Evolutionary conservation across 805 yeast species (phyloP), one percentile per base, ranked within the genome.

Genomic region (Barnettozyma sucrosica): DNA sequence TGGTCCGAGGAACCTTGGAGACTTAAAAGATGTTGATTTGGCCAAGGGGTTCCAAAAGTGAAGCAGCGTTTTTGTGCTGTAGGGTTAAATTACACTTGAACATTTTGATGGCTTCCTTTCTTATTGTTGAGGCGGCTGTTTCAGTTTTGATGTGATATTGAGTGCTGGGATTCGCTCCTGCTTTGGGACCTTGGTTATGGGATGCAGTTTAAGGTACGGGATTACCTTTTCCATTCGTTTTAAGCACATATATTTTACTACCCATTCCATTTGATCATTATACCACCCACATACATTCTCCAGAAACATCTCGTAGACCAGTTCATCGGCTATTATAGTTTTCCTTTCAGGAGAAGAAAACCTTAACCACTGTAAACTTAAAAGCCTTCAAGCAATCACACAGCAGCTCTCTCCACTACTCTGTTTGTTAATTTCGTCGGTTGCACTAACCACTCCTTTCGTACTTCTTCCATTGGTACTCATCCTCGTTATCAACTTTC

Each of bases 1-100:
- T 20, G 46, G 40, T 16, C 48, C 48, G 18, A 51, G 50, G 36
- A 51, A 41, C 26, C 30, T 70, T 9, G 75, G 75, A 3, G 78
- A 73, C 51, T 57, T 72, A 44, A 70, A 70, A 48, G 70, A 74
- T 51, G 73, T 74, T 41, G 80, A 76, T 58, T 56, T 76, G 40
- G 70, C 74, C 1, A 68, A 74, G 46, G 77, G 78, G 2, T 74
- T 73, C 51, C 66, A 67, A 51, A 63, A 64, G 25, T 61, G 49
- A 39, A 23, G 14, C 36, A 13, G 32, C 16, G 6, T 11, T 8
- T 28, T 7, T n/a, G n/a, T n/a, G n/a, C n/a, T n/a, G n/a, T n/a
- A n/a, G n/a, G n/a, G n/a, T n/a, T n/a, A n/a, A n/a, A n/a, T n/a
- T n/a, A n/a, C n/a, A n/a, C n/a, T n/a, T n/a, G n/a, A n/a, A n/a